Evolutionary conservation across 257 asterid species (phyloP), one percentile per base, ranked within the genome.

Genomic region (Solanum neorickii): DNA sequence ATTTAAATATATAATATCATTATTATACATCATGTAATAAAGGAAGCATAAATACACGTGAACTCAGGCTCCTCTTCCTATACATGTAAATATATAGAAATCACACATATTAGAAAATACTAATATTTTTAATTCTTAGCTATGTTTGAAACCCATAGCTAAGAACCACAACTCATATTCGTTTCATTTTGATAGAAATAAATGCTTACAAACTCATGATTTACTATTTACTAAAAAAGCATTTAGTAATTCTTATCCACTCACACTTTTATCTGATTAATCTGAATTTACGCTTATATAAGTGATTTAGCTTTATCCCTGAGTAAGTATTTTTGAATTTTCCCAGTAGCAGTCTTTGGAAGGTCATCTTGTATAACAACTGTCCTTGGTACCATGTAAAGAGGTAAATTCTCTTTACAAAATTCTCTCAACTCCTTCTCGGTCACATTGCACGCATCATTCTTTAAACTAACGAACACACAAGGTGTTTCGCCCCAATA

Each of bases 401-500:
- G 90, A 11, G 95, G 93, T 87, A 93, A 70, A 76, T 86, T 90
- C 39, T 85, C 87, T 86, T 89, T 90, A 84, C 95, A 93, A 69
- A 85, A 90, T 41, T 91, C 93, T 86, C 91, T 84, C 3, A 93
- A 73, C 75, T 92, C 93, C 31, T 89, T 90, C 92, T 92, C 92
- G 20, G 90, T 85, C 59, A 91, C 88, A 86, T 75, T 89, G 72
- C 80, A 87, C 1, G 10, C 42, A 83, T 20, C 89, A 1, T 56
- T 87, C 88, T 91, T 92, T 87, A 91, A 35, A 44, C 91, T 92
- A 4, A 93, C 72, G 49, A 93, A 93, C 2, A 93, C 95, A 9
- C 95, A 92, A 77, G 93, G 92, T 5, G 93, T 92, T 89, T 93
- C 95, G 6, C 94, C 94, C 95, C 94, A 93, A n/a, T 20, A 90